Base-by-base conservation (phyloP, 805 yeast genomes). In the Wickerhamomyces chambardii region DNA sequence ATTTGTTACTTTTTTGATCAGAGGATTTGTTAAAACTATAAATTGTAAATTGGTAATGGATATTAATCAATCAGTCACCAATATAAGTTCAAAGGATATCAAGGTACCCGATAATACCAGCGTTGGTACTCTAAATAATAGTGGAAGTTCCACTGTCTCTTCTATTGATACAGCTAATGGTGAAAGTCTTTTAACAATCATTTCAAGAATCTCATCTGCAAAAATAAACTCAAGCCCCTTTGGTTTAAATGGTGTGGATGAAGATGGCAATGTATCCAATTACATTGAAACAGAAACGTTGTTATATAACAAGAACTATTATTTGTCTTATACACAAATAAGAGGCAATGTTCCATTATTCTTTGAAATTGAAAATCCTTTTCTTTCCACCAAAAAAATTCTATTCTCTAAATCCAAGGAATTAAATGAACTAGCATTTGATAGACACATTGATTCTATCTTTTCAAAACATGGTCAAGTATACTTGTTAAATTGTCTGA, bases 311-410 rank as follows among this genome's bases (percentile, higher is more conserved):
- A 60, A 63, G 31, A 43, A 42, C 5, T 55, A 70, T 59, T 58
- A 66, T 60, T 82, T 78, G 47, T 76, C 96, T 1, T 90, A 81
- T 56, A 71, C 82, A 0, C 95, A 87, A 58, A 70, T 89, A 3
- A 64, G 95, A 45, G 98, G 97, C 4, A 84, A 94, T 21, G 89
- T 89, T 1, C 98, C 99, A 0, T 61, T 92, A 6, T 90, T 85
- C 50, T 92, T 95, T 94, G 98, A 90, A 51, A 90, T 87, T 47
- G 95, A 84, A 42, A 65, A 60, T 30, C 56, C 59, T 24, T 77
- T 92, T 10, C 59, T 92, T 36, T 75, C 87, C 29, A 75, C 83
- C 29, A 90, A 90, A 21, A 90, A 85, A 52, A 78, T 86, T 29
- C 74, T 75, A 26, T 62, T 92, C n/a, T 76, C 89, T 0, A 69